Base-by-base conservation (phyloP, 176 grass and related monocot species). In the Aechmea fasciata region DNA sequence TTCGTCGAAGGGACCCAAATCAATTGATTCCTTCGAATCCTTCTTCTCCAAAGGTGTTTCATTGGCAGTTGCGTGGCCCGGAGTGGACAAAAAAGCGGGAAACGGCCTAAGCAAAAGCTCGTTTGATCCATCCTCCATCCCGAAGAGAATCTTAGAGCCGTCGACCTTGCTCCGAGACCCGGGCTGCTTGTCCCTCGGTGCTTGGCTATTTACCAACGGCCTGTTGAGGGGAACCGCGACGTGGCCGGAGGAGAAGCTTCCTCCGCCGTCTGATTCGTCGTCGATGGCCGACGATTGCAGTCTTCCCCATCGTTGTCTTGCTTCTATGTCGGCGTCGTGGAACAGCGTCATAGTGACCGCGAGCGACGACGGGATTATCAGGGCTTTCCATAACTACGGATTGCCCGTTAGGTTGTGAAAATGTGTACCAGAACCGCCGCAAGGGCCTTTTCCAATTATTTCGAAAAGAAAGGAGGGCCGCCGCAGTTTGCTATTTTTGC, bases 231-330 rank as follows among this genome's bases (percentile, higher is more conserved):
- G 69, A 2, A 78, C 86, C 0, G 50, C 75, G 11, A 92, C 89
- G 13, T 93, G 94, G 89, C 94, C 94, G 3, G 89, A 87, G 69
- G 94, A 97, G 75, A 90, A 92, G 18, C 82, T 92, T 52, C 66
- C 71, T 52, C 70, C 77, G 1, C 15, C 28, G 10, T 19, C 49
- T 15, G 12, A 75, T 3, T 47, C 13, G 17, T 75, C 63, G 8
- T n/a, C 17, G 11, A 20, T 49, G 62, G 2, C 51, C 9, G 75
- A 51, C 3, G 28, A 57, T 63, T 67, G 5, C 11, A 22, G 48
- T n/a, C 57, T 25, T 15, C 64, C 65, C 3, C 47, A 33, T 12
- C 20, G 64, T 3, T 72, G 64, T 69, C 78, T 84, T 48, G 72
- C 69, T 48, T 8, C 14, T 48, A 57, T 79, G 24, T 87, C 76